These are phyloP conservation scores for Kwoniella shivajii DNA, from an alignment of 1,284 basidiomycete genomes.

Conservation along the genomic window DNA sequence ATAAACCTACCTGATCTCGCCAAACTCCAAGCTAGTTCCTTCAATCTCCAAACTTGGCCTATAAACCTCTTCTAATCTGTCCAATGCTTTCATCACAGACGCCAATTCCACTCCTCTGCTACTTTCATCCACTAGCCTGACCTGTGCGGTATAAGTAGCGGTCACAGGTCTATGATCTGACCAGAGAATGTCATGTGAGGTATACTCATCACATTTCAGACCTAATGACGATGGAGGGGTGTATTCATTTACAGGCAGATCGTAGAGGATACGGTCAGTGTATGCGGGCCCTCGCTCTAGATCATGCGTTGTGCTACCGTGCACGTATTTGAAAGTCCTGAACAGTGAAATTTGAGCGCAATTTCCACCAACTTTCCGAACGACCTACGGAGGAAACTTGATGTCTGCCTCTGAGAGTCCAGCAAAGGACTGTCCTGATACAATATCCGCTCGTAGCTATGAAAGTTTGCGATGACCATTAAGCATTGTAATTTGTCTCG, in stretches of 20 bases:
- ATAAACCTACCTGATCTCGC: constrained; percentile 28
- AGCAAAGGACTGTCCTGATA: constrained; percentile 37
- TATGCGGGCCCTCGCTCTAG: constrained; percentile 45
- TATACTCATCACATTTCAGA: constrained; percentile 23
- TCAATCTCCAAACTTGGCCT: constrained; percentile 58
- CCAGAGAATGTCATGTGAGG: constrained; percentile 45
- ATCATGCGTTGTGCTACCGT: constrained; percentile 43
- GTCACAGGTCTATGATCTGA: constrained; percentile 49
- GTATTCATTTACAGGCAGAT: constrained; percentile 7
- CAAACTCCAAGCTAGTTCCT: constrained; percentile 56
- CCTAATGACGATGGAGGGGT: constrained; percentile 34
- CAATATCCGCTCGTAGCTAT: constrained; percentile 40
- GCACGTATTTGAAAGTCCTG: constrained; percentile 50
- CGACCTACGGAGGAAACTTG: constrained; percentile 41
- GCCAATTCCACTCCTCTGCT: constrained; percentile 50
- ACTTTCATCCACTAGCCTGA: constrained; percentile 33
- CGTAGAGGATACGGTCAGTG: constrained; percentile 44
- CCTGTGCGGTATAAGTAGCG: constrained; percentile 22
- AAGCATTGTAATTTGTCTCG: neutral
- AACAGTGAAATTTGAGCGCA: neutral
- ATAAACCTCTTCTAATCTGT: constrained; percentile 54
- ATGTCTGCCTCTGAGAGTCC: constrained; percentile 41
- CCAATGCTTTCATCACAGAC: constrained; percentile 48
- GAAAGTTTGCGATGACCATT: neutral
- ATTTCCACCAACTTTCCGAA: too few species aligned